A percentile compares a stretch with the other conserved stretches of the same genome.
phyloP scores from a whole-genome alignment of 345 rosid species.

The Dimocarpus longan region DNA sequence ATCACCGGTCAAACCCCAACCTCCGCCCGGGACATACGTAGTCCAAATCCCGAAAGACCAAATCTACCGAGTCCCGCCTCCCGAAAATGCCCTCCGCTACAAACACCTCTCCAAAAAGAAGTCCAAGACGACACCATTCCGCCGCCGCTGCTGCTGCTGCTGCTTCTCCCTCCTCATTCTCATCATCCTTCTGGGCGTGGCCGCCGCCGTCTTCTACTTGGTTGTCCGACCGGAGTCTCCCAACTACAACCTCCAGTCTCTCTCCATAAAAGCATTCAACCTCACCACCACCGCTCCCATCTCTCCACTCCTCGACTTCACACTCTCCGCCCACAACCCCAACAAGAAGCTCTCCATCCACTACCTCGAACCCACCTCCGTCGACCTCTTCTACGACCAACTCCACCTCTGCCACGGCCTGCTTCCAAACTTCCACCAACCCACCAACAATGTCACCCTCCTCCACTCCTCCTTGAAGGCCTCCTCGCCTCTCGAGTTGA shows the following conservation, averaged over 20 bases:
- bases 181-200: conserved; percentile 44
- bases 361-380: conserved; percentile 52
- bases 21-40: conserved; percentile 74
- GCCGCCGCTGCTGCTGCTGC: conserved; percentile 53
- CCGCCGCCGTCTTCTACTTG: conserved; percentile 60
- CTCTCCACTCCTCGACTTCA: conserved; percentile 59
- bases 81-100: conserved; percentile 65
- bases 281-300: conserved; percentile 47
- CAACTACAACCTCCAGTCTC: conserved; percentile 48
- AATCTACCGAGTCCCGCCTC: conserved; percentile 88
- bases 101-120: conserved; percentile 55
- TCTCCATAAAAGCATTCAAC: conserved; percentile 59
- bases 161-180: conserved; percentile 36
- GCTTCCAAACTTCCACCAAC: conserved; percentile 60
- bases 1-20: conserved; percentile 13
- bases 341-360: conserved; percentile 72
- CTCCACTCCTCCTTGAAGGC: conserved; percentile 51
- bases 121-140: conserved; percentile 31
- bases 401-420: conserved; percentile 48
- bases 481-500: conserved; percentile 43
- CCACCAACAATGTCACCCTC: conserved; percentile 59
- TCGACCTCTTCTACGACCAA: conserved; percentile 41
- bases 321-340: conserved; percentile 58
- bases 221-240: conserved; percentile 71
- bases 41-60: conserved; percentile 86